Evolutionary conservation across 768 basidiomycete genomes (phyloP).

Genomic region (Hericium erinaceus): DNA sequence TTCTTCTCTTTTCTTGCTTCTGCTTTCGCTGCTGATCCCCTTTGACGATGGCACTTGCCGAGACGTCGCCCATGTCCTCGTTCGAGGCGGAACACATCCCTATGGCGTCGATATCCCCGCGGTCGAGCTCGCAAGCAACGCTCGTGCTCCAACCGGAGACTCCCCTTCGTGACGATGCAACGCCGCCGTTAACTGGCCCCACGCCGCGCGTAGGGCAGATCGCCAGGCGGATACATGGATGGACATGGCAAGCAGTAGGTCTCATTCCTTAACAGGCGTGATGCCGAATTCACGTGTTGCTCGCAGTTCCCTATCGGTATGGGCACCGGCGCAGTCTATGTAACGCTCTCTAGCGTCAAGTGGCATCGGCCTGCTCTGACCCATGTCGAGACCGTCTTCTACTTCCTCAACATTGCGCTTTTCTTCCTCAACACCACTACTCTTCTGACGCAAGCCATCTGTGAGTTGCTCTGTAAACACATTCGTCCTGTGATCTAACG

Average conservation of each 20-base stretch:
- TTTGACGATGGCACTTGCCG: no score
- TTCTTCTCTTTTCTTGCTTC: no score
- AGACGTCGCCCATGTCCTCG: no score
- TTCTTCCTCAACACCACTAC: constrained; percentile 35
- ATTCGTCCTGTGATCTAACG: constrained; percentile 18
- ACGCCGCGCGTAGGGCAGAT: constrained; percentile 20
- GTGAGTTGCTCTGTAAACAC: constrained; percentile 19
- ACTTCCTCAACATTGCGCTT: constrained; percentile 35
- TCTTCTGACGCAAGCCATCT: constrained; percentile 33
- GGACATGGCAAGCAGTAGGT: constrained; percentile 43
- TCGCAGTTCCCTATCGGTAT: constrained; percentile 37
- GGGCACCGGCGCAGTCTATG: constrained; percentile 41
- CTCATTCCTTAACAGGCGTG: background rate
- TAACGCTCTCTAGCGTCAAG: constrained; percentile 33
- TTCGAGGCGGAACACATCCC: no score
- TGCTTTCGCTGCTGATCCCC: no score
- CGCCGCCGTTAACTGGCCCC: background rate
- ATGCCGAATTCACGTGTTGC: constrained; percentile 20
- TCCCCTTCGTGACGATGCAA: background rate
- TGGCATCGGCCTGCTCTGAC: constrained; percentile 24
- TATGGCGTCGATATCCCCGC: no score
- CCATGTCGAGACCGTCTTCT: constrained; percentile 34
- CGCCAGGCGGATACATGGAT: constrained; percentile 37
- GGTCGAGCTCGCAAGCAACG: no score
- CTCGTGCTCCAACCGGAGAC: background rate